Evolutionary conservation across 1,139 yeast species (phyloP).

Genomic region (Nakaseomyces kungkrabaensis): DNA sequence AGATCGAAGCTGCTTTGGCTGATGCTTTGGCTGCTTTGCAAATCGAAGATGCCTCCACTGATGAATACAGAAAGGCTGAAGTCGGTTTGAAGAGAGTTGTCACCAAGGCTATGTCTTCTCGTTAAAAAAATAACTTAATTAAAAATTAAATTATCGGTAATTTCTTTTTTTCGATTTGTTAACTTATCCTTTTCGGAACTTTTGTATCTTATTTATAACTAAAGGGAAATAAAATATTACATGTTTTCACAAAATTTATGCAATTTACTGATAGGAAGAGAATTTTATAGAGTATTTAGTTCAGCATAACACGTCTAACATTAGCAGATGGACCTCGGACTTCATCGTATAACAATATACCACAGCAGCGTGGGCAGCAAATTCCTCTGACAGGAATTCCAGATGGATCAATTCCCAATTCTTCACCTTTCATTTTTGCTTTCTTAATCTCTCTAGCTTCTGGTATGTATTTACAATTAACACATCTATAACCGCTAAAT

Average conservation of each 20-base stretch:
- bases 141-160: neutral
- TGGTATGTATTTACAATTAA: conserved; percentile 20
- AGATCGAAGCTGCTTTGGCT: conserved; percentile 93
- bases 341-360: conserved; percentile 16
- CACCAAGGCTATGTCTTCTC: conserved; percentile 96
- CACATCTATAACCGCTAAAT: conserved; percentile 19
- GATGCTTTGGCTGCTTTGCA: conserved; percentile 96
- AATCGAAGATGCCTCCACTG: conserved; percentile 89
- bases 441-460: conserved; percentile 19
- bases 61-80: conserved; percentile 97
- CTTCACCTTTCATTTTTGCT: conserved; percentile 12
- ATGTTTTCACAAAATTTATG: neutral
- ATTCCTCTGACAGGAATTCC: conserved; percentile 12
- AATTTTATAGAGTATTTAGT: neutral
- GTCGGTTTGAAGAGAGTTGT: conserved; percentile 95
- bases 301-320: neutral
- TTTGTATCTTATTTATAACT: conserved; percentile 2
- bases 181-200: conserved; percentile 1
- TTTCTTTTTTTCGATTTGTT: conserved; percentile 2
- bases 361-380: conserved; percentile 17
- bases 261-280: neutral
- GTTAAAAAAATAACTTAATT: conserved; percentile 40
- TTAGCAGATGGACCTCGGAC: conserved; percentile 12
- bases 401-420: conserved; percentile 4
- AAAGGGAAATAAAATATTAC: conserved; percentile 1